phyloP scores from a whole-genome alignment of 2,329 filamentous ascomycete genomes.

The Thelonectria blattea region DNA sequence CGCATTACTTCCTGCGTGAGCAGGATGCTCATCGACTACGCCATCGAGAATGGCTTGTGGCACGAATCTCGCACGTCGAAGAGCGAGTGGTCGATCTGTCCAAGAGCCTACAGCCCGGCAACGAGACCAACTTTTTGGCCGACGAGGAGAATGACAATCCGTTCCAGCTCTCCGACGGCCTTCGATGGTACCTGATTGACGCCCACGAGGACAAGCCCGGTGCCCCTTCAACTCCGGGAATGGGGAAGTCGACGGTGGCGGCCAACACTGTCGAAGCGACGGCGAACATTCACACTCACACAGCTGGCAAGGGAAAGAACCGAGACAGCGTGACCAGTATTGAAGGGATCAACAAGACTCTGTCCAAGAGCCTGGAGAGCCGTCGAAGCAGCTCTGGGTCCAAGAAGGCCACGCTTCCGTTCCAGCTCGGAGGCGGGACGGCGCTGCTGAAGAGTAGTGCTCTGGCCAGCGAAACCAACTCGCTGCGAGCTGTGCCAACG shows the following conservation, averaged over 20 bases:
- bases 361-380: conserved; percentile 89
- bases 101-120: conserved; percentile 67
- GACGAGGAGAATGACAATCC: conserved; percentile 91
- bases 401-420: conserved; percentile 70
- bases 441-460: conserved; percentile 56
- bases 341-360: conserved; percentile 75
- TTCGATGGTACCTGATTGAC: conserved; percentile 96
- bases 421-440: conserved; percentile 52
- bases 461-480: conserved; percentile 64
- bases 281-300: conserved; percentile 69
- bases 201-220: conserved; percentile 91
- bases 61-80: conserved; percentile 88
- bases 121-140: conserved; percentile 57
- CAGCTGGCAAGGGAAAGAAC: conserved; percentile 51
- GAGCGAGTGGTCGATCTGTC: conserved; percentile 93
- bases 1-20: conserved; percentile 95
- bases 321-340: conserved; percentile 61
- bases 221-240: conserved; percentile 88
- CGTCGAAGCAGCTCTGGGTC: conserved; percentile 87
- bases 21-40: conserved; percentile 86
- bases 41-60: conserved; percentile 93
- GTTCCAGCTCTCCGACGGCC: conserved; percentile 91
- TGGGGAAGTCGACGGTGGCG: conserved; percentile 90
- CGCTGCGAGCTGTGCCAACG: conserved; percentile 56
- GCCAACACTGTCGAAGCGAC: conserved; percentile 86